Evolutionary conservation across 2,329 filamentous ascomycete genomes (phyloP).

Genomic region (Paramyrothecium roridum): DNA sequence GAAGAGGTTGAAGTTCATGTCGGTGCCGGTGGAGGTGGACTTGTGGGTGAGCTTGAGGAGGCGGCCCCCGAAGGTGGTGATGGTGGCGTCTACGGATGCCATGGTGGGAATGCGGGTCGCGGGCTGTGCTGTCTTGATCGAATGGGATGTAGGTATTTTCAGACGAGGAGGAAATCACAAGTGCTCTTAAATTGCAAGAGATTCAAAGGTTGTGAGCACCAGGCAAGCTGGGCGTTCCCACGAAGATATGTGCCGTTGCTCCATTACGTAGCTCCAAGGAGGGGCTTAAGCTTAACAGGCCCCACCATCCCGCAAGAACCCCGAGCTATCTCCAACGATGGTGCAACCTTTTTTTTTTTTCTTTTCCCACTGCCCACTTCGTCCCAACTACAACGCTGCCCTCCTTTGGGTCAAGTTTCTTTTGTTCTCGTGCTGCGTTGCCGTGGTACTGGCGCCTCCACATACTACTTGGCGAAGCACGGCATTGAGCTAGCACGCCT

Average conservation of each 20-base stretch:
- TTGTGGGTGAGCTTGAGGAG: constrained; percentile 91
- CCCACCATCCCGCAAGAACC: constrained; percentile 8
- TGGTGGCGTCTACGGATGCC: constrained; percentile 83
- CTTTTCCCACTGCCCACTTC: constrained; percentile 24
- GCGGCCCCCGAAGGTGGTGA: constrained; percentile 89
- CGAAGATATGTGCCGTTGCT: constrained; percentile 3
- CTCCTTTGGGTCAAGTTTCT: too few relatives aligned
- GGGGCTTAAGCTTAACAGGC: background rate
- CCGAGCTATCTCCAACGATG: constrained; percentile 11
- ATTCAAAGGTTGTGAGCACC: background rate
- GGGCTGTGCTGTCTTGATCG: background rate
- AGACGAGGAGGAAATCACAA: too few relatives aligned
- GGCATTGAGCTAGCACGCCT: too few relatives aligned
- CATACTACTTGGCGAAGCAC: too few relatives aligned
- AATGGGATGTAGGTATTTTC: constrained; percentile 2
- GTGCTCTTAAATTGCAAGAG: too few relatives aligned
- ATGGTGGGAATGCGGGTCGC: constrained; percentile 43
- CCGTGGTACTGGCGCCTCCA: too few relatives aligned
- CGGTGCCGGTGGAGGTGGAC: constrained; percentile 73
- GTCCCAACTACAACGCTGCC: constrained; percentile 15
- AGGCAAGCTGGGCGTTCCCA: background rate
- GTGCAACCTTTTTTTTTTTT: constrained; percentile 1
- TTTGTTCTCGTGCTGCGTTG: too few relatives aligned
- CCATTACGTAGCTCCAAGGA: constrained; percentile 6
- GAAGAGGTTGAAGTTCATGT: constrained; percentile 92